A percentile compares a stretch with the other conserved stretches of the same genome.
Evolutionary conservation across 1,139 yeast species (phyloP).

Genomic region (Magnusiomyces starmeri): DNA sequence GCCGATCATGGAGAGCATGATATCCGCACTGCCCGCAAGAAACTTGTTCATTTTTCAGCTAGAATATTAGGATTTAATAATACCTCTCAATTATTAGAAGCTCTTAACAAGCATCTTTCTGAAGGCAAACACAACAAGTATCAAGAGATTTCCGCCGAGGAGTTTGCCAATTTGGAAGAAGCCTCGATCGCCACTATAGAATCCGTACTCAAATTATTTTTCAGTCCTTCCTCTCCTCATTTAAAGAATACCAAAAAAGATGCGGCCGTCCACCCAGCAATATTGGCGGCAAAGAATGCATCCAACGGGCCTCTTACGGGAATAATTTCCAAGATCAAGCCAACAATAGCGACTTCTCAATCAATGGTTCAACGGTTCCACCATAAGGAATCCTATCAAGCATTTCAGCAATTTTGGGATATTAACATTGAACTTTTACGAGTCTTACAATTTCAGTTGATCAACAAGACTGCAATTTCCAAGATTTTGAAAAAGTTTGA

Average conservation of each 20-base stretch:
- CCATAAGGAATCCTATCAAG: constrained; percentile 41
- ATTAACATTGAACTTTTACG: constrained; percentile 51
- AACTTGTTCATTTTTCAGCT: constrained; percentile 39
- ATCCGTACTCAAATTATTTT: background rate
- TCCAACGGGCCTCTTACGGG: no score
- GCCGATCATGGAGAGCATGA: constrained; percentile 40
- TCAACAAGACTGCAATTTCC: constrained; percentile 55
- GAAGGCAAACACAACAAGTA: background rate
- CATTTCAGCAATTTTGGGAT: constrained; percentile 46
- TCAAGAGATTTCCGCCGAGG: background rate
- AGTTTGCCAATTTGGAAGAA: constrained; percentile 1
- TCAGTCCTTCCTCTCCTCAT: background rate
- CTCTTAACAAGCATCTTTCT: background rate
- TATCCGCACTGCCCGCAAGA: constrained; percentile 32
- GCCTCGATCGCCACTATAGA: constrained; percentile 7
- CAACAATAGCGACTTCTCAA: background rate
- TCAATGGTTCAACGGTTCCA: constrained; percentile 40
- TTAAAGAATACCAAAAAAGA: background rate
- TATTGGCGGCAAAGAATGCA: background rate
- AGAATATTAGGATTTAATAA: constrained; percentile 39
- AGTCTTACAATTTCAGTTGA: constrained; percentile 52
- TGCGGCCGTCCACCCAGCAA: background rate
- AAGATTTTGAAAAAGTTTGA: constrained; percentile 71
- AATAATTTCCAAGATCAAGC: background rate
- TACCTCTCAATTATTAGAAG: constrained; percentile 3